phyloP scores from a whole-genome alignment of 805 yeast genomes.

The Pichia membranifaciens region DNA sequence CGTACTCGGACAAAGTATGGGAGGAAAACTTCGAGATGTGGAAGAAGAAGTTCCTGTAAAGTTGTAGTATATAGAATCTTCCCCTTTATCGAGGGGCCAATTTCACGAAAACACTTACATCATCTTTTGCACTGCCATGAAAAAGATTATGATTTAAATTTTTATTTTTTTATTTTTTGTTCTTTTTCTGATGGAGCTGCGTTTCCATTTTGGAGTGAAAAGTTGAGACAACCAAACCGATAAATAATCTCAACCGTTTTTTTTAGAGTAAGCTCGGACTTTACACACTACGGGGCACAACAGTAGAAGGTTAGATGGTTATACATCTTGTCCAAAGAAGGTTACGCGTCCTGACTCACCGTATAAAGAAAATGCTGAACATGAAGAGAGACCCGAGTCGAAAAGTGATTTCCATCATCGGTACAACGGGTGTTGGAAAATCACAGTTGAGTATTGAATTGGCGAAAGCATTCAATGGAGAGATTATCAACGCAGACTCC shows the following conservation, averaged over 20 bases:
- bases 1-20: constrained; percentile 53
- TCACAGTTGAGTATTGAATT: constrained; percentile 79
- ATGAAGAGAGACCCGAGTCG: not conserved
- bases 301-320: not conserved
- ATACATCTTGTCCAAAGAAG: not conserved
- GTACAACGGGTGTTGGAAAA: constrained; percentile 96
- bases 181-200: no score
- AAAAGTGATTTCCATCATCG: constrained; percentile 36
- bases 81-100: no score
- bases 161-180: no score
- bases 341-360: not conserved
- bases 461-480: constrained; percentile 75
- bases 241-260: no score
- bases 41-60: constrained; percentile 22
- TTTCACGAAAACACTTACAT: no score
- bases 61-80: no score
- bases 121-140: no score
- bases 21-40: constrained; percentile 37
- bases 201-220: no score
- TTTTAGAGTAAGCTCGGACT: no score
- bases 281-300: no score
- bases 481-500: constrained; percentile 90
- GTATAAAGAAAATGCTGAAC: not conserved
- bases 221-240: no score
- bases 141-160: no score